These are phyloP conservation scores for Solanum bukasovii DNA, from an alignment of 257 asterid species.

Conservation along the genomic window DNA sequence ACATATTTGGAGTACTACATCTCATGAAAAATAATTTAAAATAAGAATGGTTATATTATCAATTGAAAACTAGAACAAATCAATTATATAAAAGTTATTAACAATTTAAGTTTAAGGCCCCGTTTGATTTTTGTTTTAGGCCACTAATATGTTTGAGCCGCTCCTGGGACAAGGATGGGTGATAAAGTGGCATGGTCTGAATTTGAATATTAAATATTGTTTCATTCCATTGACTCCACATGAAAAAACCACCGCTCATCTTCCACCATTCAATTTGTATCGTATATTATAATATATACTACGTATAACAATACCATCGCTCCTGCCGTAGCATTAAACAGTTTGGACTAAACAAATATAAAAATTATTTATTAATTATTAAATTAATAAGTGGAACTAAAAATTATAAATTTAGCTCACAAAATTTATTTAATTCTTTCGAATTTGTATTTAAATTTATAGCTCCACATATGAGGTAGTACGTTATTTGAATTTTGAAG, in stretches of 20 bases:
- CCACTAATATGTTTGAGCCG: no score
- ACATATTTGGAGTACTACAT: no score
- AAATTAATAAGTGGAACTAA: neutral
- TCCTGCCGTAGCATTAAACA: neutral
- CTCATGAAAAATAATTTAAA: no score
- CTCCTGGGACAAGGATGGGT: conserved; percentile 24
- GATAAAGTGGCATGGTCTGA: neutral
- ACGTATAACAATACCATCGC: neutral
- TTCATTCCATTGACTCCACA: neutral
- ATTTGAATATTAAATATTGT: neutral
- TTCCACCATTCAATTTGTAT: neutral
- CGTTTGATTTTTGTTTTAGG: no score
- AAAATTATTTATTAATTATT: no score
- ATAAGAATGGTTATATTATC: no score
- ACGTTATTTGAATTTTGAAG: neutral
- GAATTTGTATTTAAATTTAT: no score
- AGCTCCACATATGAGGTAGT: neutral
- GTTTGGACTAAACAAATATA: no score
- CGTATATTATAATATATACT: neutral
- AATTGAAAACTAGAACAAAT: no score
- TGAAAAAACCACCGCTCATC: neutral
- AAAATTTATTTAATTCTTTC: neutral
- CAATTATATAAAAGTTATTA: no score
- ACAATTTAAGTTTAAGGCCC: no score
- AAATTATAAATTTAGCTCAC: neutral